phyloP scores from a whole-genome alignment of 2,329 filamentous ascomycete genomes.

The Davidsoniella eucalypti region DNA sequence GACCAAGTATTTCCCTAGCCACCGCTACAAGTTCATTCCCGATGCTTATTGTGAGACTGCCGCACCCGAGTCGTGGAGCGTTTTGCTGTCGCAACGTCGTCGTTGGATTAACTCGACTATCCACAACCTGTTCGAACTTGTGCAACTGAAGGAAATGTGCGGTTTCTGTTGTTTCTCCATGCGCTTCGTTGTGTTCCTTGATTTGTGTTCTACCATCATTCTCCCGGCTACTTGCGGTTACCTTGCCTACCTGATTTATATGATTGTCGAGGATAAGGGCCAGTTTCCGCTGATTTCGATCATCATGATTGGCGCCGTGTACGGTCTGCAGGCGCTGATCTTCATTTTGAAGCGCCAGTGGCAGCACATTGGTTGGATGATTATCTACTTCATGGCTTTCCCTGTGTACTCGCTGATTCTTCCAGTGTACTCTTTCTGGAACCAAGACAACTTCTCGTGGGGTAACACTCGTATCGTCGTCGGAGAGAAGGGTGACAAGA shows the following conservation, averaged over 20 bases:
- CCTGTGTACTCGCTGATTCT: slow-evolving; percentile 85
- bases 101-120: slow-evolving; percentile 99
- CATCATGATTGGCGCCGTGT: slow-evolving; percentile 75
- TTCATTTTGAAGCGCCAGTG: slow-evolving; percentile 95
- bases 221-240: slow-evolving; percentile 80
- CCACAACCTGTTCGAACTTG: slow-evolving; percentile 84
- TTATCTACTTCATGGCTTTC: slow-evolving; percentile 92
- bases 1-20: slow-evolving; percentile 91
- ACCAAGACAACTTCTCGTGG: slow-evolving; percentile 97
- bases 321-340: slow-evolving; percentile 88
- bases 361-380: slow-evolving; percentile 99
- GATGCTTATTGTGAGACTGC: slow-evolving; percentile 89
- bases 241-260: slow-evolving; percentile 74
- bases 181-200: slow-evolving; percentile 90
- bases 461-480: slow-evolving; percentile 97
- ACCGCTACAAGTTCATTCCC: slow-evolving; percentile 91
- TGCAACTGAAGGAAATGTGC: slow-evolving; percentile 83
- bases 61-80: slow-evolving; percentile 84
- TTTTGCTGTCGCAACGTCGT: slow-evolving; percentile 91
- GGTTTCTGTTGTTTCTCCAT: slow-evolving; percentile 99
- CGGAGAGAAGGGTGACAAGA: slow-evolving; percentile 79
- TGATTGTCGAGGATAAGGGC: slow-evolving; percentile 48
- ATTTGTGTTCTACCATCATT: slow-evolving; percentile 83
- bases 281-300: slow-evolving; percentile 78
- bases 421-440: slow-evolving; percentile 97